Evolutionary conservation across 176 grass and related monocot species (phyloP).

Genomic region (Hordeum marinum): DNA sequence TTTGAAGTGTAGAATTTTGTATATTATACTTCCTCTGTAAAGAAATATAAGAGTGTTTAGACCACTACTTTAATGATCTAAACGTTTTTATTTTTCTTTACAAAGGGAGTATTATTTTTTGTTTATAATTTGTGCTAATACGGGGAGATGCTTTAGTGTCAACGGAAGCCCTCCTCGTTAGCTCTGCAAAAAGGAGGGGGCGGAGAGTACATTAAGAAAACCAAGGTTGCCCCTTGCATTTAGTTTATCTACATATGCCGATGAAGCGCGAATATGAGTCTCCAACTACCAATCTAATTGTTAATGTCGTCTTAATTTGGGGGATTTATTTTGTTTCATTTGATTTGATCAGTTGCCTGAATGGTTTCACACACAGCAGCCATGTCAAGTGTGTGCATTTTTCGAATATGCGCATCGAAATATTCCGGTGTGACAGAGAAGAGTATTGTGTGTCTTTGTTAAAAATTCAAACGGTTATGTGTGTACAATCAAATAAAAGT

Average conservation of each 20-base stretch:
- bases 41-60: no score
- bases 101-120: no score
- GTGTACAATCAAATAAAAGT: background rate
- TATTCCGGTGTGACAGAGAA: background rate
- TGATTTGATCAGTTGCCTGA: background rate
- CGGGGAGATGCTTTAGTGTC: no score
- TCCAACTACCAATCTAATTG: background rate
- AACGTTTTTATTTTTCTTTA: no score
- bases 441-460: background rate
- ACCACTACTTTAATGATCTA: no score
- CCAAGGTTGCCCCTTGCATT: no score
- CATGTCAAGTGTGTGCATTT: background rate
- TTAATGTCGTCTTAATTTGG: background rate
- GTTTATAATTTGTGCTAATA: no score
- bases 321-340: background rate
- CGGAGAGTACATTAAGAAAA: no score
- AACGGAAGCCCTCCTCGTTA: no score
- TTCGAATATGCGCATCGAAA: background rate
- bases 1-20: no score
- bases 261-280: background rate
- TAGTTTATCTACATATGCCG: background rate
- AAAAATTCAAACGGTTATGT: background rate
- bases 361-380: background rate
- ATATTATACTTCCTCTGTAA: no score
- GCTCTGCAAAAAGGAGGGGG: no score